These are phyloP conservation scores for Trypanosoma lewisi DNA, from an alignment of 208 protist genomes.

Conservation along the genomic window DNA sequence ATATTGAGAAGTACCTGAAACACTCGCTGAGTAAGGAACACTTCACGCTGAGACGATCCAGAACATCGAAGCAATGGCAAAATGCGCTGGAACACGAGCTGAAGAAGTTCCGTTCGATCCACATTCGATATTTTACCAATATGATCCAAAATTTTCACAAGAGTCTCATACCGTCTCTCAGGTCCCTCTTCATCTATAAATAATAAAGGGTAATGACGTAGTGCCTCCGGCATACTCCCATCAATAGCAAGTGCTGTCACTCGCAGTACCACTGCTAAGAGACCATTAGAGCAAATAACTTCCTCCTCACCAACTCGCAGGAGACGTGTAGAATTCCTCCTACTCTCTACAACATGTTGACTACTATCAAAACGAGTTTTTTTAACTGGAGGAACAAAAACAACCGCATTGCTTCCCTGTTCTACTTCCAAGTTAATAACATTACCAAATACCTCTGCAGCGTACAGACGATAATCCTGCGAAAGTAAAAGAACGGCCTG, in stretches of 20 bases:
- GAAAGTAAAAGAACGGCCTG: conserved; percentile 34
- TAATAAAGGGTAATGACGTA: neutral
- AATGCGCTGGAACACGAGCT: conserved; percentile 47
- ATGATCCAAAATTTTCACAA: conserved; percentile 22
- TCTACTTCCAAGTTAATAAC: conserved; percentile 11
- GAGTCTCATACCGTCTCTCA: conserved; percentile 14
- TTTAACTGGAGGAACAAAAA: conserved; percentile 14
- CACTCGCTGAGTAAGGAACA: conserved; percentile 59
- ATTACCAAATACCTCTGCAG: conserved; percentile 40
- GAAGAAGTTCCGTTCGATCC: conserved; percentile 21
- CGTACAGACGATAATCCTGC: conserved; percentile 34
- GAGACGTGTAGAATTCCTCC: conserved; percentile 5
- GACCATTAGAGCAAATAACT: conserved; percentile 24
- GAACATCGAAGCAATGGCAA: conserved; percentile 45
- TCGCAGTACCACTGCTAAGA: conserved; percentile 16
- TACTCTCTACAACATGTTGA: neutral
- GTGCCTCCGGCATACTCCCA: conserved; percentile 4
- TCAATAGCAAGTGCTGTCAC: conserved; percentile 12
- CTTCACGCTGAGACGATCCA: conserved; percentile 52
- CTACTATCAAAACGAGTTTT: neutral
- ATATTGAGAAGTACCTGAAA: conserved; percentile 47
- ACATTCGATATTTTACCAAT: conserved; percentile 30
- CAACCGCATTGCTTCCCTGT: conserved; percentile 7
- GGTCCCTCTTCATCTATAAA: neutral
- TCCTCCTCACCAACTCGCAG: conserved; percentile 17